Conservation (phyloP, 2,329 filamentous ascomycete species). For the Aspergillus texensis region DNA sequence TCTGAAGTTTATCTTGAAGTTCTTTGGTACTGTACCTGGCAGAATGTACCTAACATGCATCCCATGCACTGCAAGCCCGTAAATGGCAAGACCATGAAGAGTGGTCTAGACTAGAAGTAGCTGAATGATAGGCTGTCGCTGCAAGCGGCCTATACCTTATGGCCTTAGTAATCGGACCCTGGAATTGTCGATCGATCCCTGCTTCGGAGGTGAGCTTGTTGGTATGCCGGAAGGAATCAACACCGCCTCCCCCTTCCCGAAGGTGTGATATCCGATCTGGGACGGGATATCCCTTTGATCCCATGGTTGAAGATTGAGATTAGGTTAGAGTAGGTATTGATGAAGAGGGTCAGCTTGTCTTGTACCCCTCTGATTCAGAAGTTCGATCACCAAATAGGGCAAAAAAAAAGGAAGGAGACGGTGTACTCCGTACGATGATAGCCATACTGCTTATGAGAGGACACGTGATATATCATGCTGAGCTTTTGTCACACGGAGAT, state of each 20-base stretch:
- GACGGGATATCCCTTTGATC: not conserved
- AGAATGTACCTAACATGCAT: not conserved
- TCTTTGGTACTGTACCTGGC: not conserved
- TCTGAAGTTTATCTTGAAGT: not conserved
- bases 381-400: not conserved
- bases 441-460: not conserved
- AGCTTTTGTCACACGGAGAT: not conserved
- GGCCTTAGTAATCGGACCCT: constrained; percentile 6
- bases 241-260: constrained; percentile 24
- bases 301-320: constrained; percentile 4
- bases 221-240: constrained; percentile 20
- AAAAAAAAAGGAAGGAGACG: not conserved
- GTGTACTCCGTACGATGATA: not conserved
- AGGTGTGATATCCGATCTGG: not conserved
- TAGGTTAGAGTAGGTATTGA: constrained; percentile 1
- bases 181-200: constrained; percentile 20
- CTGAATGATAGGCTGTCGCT: not conserved
- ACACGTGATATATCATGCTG: not conserved
- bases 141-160: constrained; percentile 18
- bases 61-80: not conserved
- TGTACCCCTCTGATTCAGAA: not conserved
- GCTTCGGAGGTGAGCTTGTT: constrained; percentile 12
- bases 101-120: not conserved
- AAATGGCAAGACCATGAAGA: not conserved
- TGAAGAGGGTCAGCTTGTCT: not conserved